phyloP scores from a whole-genome alignment of 2,329 filamentous ascomycete species.

The Verruconis gallopava region DNA sequence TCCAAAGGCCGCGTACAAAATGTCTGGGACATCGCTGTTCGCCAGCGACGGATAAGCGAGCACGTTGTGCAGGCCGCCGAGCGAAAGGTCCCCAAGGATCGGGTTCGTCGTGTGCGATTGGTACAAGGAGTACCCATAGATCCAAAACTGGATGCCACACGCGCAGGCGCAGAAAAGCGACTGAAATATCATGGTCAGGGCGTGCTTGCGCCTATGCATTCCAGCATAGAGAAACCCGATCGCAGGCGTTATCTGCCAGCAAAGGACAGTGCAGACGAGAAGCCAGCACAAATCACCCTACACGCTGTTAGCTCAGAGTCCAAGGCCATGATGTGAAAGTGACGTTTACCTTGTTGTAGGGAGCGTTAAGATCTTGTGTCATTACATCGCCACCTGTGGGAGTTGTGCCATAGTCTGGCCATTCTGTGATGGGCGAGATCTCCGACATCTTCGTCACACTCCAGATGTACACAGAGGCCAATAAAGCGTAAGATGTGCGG shows the following conservation, averaged over 20 bases:
- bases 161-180: constrained; percentile 70
- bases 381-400: constrained; percentile 52
- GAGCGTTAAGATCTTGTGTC: constrained; percentile 65
- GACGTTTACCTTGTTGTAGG: constrained; percentile 49
- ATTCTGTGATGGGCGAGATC: neutral
- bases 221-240: constrained; percentile 81
- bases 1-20: constrained; percentile 76
- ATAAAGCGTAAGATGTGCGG: no score
- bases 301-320: neutral
- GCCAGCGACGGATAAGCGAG: constrained; percentile 65
- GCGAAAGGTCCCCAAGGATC: constrained; percentile 65
- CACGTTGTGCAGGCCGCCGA: constrained; percentile 68
- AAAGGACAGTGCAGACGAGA: constrained; percentile 60
- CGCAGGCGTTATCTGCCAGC: constrained; percentile 80
- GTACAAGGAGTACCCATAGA: constrained; percentile 78
- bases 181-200: constrained; percentile 76
- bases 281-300: constrained; percentile 74
- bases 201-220: constrained; percentile 77
- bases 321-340: neutral
- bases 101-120: constrained; percentile 66
- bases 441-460: no score
- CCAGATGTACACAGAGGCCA: no score
- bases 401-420: neutral
- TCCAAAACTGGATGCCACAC: constrained; percentile 86
- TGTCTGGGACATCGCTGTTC: constrained; percentile 60